Percentiles rank a stretch among this genome's conserved stretches.
Evolutionary conservation across 1,284 basidiomycete species (phyloP).

Genomic region (Marasmius oreades): DNA sequence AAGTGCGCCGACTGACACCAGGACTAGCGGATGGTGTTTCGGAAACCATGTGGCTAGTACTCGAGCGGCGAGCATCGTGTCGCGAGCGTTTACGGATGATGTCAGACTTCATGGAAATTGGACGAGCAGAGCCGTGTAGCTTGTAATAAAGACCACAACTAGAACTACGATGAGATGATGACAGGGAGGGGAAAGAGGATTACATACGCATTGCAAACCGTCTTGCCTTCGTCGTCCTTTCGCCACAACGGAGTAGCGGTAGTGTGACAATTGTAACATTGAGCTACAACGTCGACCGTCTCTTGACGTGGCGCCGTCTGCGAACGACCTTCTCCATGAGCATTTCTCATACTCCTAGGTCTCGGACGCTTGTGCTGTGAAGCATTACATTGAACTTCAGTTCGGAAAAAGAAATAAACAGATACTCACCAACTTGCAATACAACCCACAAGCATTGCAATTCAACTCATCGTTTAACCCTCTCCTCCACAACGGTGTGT

Average conservation of each 20-base stretch:
- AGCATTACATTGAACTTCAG: slow-evolving; percentile 8
- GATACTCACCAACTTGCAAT: slow-evolving; percentile 67
- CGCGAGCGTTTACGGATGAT: slow-evolving; percentile 79
- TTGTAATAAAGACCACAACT: slow-evolving; percentile 60
- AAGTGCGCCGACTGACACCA: slow-evolving; percentile 67
- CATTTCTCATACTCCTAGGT: slow-evolving; percentile 78
- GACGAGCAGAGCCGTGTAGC: slow-evolving; percentile 74
- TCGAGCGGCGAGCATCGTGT: slow-evolving; percentile 61
- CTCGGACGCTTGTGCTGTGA: slow-evolving; percentile 74
- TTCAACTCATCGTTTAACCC: slow-evolving; percentile 82
- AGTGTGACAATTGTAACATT: slow-evolving; percentile 88
- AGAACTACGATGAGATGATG: slow-evolving; percentile 16
- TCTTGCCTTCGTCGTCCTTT: slow-evolving; percentile 89
- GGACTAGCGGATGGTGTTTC: slow-evolving; percentile 71
- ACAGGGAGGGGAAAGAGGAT: slow-evolving; percentile 22
- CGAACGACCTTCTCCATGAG: slow-evolving; percentile 62
- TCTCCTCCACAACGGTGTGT: slow-evolving; percentile 78
- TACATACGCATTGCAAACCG: slow-evolving; percentile 85
- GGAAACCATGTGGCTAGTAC: slow-evolving; percentile 35
- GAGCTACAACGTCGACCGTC: slow-evolving; percentile 58
- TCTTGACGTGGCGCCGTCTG: slow-evolving; percentile 58
- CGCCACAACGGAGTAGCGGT: slow-evolving; percentile 89
- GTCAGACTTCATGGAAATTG: slow-evolving; percentile 84
- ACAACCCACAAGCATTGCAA: slow-evolving; percentile 79
- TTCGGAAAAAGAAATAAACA: slow-evolving; percentile 24